phyloP scores from a whole-genome alignment of 1,284 basidiomycete genomes.

The Porogramme epimiltina region DNA sequence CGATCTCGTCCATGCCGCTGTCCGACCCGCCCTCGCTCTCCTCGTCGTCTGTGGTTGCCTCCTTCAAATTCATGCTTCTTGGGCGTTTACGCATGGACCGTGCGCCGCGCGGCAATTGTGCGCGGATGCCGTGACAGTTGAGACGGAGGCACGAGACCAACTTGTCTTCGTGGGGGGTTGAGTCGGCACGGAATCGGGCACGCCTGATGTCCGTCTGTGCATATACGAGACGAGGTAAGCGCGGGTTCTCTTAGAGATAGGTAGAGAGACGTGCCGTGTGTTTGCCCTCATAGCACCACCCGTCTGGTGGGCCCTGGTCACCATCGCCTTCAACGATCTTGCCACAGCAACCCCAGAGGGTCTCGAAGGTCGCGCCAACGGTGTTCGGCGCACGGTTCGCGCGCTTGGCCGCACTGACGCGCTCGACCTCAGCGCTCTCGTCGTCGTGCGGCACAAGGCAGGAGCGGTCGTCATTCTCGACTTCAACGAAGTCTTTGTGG shows the following conservation, averaged over 20 bases:
- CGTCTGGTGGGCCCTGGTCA: slow-evolving; percentile 78
- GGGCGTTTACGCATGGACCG: slow-evolving; percentile 30
- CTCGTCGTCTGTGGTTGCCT: slow-evolving; percentile 30
- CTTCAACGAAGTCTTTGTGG: slow-evolving; percentile 50
- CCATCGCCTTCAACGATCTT: slow-evolving; percentile 71
- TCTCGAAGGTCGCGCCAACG: slow-evolving; percentile 45
- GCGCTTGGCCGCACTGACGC: slow-evolving; percentile 35
- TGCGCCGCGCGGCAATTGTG: slow-evolving; percentile 30
- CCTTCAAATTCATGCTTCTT: slow-evolving; percentile 27
- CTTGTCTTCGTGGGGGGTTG: slow-evolving; percentile 66
- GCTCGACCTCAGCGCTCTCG: slow-evolving; percentile 53
- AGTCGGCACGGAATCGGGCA: slow-evolving; percentile 75
- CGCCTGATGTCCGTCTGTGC: slow-evolving; percentile 68
- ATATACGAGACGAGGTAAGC: background rate
- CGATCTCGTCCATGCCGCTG: slow-evolving; percentile 37
- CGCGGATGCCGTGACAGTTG: slow-evolving; percentile 51
- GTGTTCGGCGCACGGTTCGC: slow-evolving; percentile 21
- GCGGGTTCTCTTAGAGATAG: background rate
- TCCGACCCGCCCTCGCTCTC: slow-evolving; percentile 33
- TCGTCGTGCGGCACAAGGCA: slow-evolving; percentile 56
- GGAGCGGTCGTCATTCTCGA: slow-evolving; percentile 39
- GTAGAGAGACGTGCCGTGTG: slow-evolving; percentile 58
- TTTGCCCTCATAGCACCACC: slow-evolving; percentile 81
- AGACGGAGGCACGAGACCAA: slow-evolving; percentile 57
- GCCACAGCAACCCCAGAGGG: slow-evolving; percentile 71